Percentiles rank a stretch among this genome's conserved stretches.
phyloP scores from a whole-genome alignment of 139 green algal species.

The Micromonas pusilla region DNA sequence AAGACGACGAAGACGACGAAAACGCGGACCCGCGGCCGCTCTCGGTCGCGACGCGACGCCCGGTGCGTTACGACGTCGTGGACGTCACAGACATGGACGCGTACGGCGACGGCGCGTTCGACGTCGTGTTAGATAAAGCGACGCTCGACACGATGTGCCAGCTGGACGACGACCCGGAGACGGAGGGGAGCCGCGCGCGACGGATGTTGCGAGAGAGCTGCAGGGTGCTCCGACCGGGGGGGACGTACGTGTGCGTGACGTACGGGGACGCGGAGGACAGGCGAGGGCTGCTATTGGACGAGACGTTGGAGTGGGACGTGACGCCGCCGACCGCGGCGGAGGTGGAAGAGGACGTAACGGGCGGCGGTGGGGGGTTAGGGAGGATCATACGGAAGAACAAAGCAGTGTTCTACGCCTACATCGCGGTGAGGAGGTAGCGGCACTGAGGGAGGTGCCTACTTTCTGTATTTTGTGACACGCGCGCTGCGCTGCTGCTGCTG shows the following conservation, averaged over 20 bases:
- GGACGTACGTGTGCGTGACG: background rate
- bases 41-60: no score
- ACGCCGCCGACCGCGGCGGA: no score
- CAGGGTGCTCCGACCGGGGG: background rate
- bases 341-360: background rate
- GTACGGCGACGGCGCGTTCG: background rate
- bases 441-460: background rate
- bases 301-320: background rate
- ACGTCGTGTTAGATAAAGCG: slow-evolving; percentile 7
- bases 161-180: background rate
- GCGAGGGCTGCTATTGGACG: background rate
- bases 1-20: no score
- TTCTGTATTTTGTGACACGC: background rate
- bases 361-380: background rate
- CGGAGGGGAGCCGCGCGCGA: background rate
- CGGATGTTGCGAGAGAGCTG: background rate
- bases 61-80: background rate
- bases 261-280: background rate
- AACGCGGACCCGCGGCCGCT: no score
- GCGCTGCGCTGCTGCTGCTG: no score
- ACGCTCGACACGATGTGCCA: slow-evolving; percentile 1
- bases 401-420: no score
- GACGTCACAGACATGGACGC: background rate
- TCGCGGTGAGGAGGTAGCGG: no score
- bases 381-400: no score